Conservation (phyloP, 768 basidiomycete genomes). For the Artomyces pyxidatus region DNA sequence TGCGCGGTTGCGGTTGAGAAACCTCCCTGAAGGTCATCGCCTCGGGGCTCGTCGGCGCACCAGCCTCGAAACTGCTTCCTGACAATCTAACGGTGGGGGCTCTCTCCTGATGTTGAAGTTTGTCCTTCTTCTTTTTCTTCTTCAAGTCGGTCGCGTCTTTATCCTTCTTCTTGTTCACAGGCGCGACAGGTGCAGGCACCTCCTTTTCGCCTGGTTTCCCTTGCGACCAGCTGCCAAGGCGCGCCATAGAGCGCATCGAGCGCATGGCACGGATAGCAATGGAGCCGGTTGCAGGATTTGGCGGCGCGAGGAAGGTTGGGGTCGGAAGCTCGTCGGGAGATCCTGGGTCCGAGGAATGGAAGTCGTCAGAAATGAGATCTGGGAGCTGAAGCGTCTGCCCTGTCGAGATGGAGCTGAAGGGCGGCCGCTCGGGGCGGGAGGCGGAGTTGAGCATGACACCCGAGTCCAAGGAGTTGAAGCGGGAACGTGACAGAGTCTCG, state of each 20-base stretch:
- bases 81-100: constrained; percentile 35
- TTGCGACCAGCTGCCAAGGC: constrained; percentile 68
- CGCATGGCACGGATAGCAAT: constrained; percentile 76
- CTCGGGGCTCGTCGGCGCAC: constrained; percentile 34
- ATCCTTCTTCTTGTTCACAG: constrained; percentile 24
- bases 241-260: constrained; percentile 62
- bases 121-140: constrained; percentile 23
- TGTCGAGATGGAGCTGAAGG: constrained; percentile 13
- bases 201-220: constrained; percentile 33
- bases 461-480: constrained; percentile 60
- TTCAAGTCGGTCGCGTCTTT: constrained; percentile 28
- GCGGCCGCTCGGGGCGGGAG: constrained; percentile 14
- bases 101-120: constrained; percentile 17
- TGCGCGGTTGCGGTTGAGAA: constrained; percentile 19
- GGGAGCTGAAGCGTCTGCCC: constrained; percentile 6
- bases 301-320: constrained; percentile 10
- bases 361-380: not conserved
- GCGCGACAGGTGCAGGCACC: constrained; percentile 16
- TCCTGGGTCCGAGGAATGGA: not conserved
- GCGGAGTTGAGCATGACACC: constrained; percentile 27
- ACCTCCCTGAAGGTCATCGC: constrained; percentile 7
- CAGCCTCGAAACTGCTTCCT: constrained; percentile 61
- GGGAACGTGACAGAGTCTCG: constrained; percentile 31
- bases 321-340: constrained; percentile 12
- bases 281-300: constrained; percentile 36